phyloP scores from a whole-genome alignment of 805 yeast species.

The Cyberlindnera nakhonratchasimensis region DNA sequence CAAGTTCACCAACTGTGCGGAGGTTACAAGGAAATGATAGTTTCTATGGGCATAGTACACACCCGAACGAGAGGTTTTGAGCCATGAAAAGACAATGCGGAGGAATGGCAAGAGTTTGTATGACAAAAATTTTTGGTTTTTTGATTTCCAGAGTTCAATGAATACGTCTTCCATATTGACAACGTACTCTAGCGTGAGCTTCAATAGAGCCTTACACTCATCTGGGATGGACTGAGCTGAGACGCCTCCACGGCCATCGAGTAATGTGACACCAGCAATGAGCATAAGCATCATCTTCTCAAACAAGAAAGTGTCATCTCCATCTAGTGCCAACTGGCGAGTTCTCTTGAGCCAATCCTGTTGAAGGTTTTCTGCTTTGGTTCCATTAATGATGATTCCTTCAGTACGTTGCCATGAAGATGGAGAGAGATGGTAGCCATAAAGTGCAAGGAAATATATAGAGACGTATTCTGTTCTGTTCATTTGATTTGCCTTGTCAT shows the following conservation, averaged over 20 bases:
- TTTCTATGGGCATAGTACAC: constrained; percentile 34
- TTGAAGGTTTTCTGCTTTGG: constrained; percentile 30
- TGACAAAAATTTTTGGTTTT: constrained; percentile 17
- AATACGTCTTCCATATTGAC: constrained; percentile 32
- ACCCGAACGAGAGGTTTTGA: constrained; percentile 46
- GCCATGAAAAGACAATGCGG: constrained; percentile 56
- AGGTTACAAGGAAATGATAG: constrained; percentile 29
- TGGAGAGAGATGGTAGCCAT: constrained; percentile 44
- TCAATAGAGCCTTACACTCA: constrained; percentile 29
- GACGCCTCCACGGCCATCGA: constrained; percentile 6
- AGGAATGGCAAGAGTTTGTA: constrained; percentile 34
- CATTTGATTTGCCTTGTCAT: constrained; percentile 5
- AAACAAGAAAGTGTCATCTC: constrained; percentile 15
- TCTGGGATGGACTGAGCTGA: constrained; percentile 4
- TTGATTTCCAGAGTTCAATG: constrained; percentile 29
- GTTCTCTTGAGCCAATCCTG: constrained; percentile 31
- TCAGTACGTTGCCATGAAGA: constrained; percentile 33
- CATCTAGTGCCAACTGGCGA: constrained; percentile 16
- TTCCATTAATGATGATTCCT: constrained; percentile 30
- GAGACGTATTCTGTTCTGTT: constrained; percentile 20
- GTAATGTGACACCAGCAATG: constrained; percentile 36
- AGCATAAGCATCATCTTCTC: constrained; percentile 36
- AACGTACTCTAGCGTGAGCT: constrained; percentile 41
- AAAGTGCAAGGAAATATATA: constrained; percentile 33
- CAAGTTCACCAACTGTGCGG: constrained; percentile 32